Conservation (phyloP, 306 rosid species). For the Luffa aegyptiaca region DNA sequence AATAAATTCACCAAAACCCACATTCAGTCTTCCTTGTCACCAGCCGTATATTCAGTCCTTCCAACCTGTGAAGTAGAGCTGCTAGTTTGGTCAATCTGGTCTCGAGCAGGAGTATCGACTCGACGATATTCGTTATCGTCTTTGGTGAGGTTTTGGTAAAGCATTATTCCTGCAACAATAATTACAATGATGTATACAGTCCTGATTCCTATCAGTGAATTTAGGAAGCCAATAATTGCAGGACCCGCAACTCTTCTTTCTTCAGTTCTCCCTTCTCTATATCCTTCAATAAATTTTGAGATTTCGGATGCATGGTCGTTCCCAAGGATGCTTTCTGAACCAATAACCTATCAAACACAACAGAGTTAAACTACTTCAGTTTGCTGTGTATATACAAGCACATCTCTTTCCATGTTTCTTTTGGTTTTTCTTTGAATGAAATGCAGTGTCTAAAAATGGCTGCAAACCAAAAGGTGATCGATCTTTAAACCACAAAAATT, state of each 20-base stretch:
- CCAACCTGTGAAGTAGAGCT: constrained; percentile 38
- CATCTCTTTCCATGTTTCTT: neutral
- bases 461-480: neutral
- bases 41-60: constrained; percentile 40
- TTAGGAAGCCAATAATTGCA: constrained; percentile 29
- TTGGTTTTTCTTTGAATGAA: neutral
- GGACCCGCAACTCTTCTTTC: constrained; percentile 39
- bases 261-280: constrained; percentile 63
- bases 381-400: neutral
- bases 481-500: neutral
- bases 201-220: constrained; percentile 47
- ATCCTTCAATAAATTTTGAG: constrained; percentile 65
- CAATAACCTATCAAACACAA: constrained; percentile 44
- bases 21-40: constrained; percentile 71
- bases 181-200: constrained; percentile 56
- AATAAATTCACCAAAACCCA: constrained; percentile 8
- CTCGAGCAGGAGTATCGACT: constrained; percentile 39
- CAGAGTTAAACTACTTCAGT: constrained; percentile 1
- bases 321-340: constrained; percentile 53
- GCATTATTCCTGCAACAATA: constrained; percentile 38
- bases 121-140: constrained; percentile 37
- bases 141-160: constrained; percentile 34
- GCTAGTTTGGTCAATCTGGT: constrained; percentile 29
- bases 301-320: constrained; percentile 70
- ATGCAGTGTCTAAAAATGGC: neutral